These are phyloP conservation scores for Mucuna pruriens DNA, from an alignment of 306 rosid species.

Conservation along the genomic window DNA sequence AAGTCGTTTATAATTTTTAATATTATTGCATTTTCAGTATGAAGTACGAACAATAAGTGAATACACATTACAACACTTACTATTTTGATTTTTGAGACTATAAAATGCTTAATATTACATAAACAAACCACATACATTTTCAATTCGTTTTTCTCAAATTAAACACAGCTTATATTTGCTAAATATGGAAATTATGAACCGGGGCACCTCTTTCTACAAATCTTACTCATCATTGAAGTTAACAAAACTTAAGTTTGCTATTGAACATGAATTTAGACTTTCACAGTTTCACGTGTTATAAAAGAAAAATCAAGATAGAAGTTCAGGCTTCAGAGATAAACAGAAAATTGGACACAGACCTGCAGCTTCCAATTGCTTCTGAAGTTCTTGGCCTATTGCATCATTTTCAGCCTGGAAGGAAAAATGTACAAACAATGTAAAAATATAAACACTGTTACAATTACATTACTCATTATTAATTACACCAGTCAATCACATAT, in stretches of 20 bases:
- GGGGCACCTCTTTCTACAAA: background rate
- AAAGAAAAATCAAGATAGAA: slow-evolving; percentile 26
- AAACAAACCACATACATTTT: slow-evolving; percentile 1
- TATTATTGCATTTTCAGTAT: background rate
- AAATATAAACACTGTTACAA: background rate
- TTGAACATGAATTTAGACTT: background rate
- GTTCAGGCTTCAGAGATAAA: background rate
- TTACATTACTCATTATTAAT: background rate
- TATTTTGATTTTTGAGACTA: slow-evolving; percentile 1
- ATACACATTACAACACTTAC: background rate
- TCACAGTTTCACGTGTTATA: background rate
- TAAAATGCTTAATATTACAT: background rate
- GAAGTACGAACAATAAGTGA: background rate
- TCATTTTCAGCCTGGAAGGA: slow-evolving; percentile 82
- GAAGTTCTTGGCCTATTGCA: slow-evolving; percentile 81
- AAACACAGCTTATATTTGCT: background rate
- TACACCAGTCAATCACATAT: slow-evolving; percentile 11
- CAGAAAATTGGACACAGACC: slow-evolving; percentile 48
- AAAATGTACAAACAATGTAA: slow-evolving; percentile 21
- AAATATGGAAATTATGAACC: background rate
- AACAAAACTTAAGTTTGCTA: background rate
- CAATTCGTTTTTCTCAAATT: background rate
- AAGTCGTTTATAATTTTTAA: background rate
- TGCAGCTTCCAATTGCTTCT: slow-evolving; percentile 92
- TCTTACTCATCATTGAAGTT: too few relatives aligned